Conservation (phyloP, 441 rosid species). For the Macaranga tanarius region DNA sequence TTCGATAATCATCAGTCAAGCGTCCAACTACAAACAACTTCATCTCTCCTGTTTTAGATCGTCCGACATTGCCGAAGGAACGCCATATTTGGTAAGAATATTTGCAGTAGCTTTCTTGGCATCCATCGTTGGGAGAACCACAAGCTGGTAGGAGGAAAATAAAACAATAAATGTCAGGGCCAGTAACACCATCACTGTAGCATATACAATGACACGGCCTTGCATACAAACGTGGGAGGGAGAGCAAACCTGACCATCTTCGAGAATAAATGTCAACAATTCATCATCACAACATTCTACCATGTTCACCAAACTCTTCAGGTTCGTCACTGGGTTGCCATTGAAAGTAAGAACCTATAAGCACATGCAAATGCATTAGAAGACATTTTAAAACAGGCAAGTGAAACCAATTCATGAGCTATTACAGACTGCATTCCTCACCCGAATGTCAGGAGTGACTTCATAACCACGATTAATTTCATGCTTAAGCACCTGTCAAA, state of each 20-base stretch:
- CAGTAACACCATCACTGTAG: background rate
- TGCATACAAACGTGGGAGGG: background rate
- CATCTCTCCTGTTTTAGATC: slow-evolving; percentile 59
- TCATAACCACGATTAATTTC: slow-evolving; percentile 90
- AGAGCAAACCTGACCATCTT: slow-evolving; percentile 67
- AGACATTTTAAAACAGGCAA: slow-evolving; percentile 2
- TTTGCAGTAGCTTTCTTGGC: slow-evolving; percentile 80
- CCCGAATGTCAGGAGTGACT: slow-evolving; percentile 83
- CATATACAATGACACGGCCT: background rate
- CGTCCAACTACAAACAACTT: background rate
- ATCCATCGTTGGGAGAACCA: slow-evolving; percentile 57
- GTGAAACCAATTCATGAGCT: background rate
- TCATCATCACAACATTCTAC: slow-evolving; percentile 79
- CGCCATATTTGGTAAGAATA: slow-evolving; percentile 79
- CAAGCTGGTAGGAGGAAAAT: slow-evolving; percentile 45
- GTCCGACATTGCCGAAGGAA: slow-evolving; percentile 88
- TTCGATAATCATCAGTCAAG: too few relatives aligned
- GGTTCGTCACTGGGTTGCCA: slow-evolving; percentile 80
- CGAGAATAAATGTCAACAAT: slow-evolving; percentile 74
- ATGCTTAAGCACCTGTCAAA: slow-evolving; percentile 81
- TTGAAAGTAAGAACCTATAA: slow-evolving; percentile 78
- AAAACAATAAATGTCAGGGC: background rate
- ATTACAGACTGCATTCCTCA: slow-evolving; percentile 25
- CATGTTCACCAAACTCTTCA: slow-evolving; percentile 77
- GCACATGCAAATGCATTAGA: background rate